Conservation (phyloP, 192 early-diverging fungal genomes). For the Pecoramyces ruminantium region DNA sequence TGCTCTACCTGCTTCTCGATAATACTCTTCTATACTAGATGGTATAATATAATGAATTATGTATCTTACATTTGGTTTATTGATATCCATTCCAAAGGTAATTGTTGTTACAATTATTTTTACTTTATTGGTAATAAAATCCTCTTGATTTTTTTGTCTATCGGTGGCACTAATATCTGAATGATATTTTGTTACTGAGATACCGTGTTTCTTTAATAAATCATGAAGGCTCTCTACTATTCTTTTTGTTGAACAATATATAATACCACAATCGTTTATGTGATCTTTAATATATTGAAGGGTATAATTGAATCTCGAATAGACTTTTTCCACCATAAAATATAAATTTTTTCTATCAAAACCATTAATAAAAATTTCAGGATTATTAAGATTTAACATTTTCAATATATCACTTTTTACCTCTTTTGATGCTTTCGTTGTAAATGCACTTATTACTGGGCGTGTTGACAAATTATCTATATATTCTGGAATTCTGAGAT, state of each 20-base stretch:
- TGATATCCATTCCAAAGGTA: slow-evolving; percentile 59
- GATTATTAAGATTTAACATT: slow-evolving; percentile 1
- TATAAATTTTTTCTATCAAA: slow-evolving; percentile 37
- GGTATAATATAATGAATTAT: slow-evolving; percentile 55
- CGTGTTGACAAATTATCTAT: slow-evolving; percentile 29
- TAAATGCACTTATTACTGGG: slow-evolving; percentile 55
- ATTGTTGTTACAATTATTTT: too few relatives aligned
- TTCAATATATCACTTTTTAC: not conserved
- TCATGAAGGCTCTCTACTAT: slow-evolving; percentile 35
- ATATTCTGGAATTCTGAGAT: slow-evolving; percentile 24
- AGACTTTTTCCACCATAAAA: slow-evolving; percentile 36
- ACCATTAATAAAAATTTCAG: slow-evolving; percentile 22
- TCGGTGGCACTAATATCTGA: slow-evolving; percentile 33
- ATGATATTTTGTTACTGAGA: slow-evolving; percentile 40
- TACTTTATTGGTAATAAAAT: slow-evolving; percentile 15
- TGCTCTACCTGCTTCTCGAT: slow-evolving; percentile 58
- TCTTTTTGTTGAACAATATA: slow-evolving; percentile 49
- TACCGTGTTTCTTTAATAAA: slow-evolving; percentile 26
- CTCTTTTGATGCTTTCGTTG: slow-evolving; percentile 31
- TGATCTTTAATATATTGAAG: slow-evolving; percentile 39
- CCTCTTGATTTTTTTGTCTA: slow-evolving; percentile 16
- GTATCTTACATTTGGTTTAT: slow-evolving; percentile 49
- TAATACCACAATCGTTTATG: slow-evolving; percentile 31
- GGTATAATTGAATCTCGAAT: too few relatives aligned
- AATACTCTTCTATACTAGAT: slow-evolving; percentile 54